Percentiles rank a stretch among this genome's conserved stretches.
Conservation (phyloP, 306 rosid species). For the Benincasa hispida region DNA sequence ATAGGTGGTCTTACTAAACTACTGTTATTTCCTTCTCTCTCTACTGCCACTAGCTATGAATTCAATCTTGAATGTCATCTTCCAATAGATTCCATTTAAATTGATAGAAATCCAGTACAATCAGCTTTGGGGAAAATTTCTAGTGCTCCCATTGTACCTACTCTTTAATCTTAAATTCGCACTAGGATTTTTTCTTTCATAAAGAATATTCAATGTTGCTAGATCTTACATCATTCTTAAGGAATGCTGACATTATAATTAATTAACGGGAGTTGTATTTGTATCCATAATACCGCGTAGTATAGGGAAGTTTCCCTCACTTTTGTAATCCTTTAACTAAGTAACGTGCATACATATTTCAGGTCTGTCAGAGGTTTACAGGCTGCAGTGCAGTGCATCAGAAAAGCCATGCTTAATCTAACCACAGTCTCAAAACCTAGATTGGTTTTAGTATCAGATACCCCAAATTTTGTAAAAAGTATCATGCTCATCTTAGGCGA, state of each 20-base stretch:
- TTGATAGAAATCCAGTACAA: neutral
- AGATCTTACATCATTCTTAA: neutral
- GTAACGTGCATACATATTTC: slow-evolving; percentile 19
- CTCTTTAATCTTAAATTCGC: neutral
- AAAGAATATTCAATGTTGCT: too few relatives aligned
- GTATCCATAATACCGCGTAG: neutral
- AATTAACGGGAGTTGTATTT: neutral
- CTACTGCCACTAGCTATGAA: slow-evolving; percentile 3
- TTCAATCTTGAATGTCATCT: neutral
- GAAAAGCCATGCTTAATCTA: slow-evolving; percentile 34
- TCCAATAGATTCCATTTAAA: neutral
- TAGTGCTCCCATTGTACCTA: neutral
- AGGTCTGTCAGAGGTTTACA: slow-evolving; percentile 69
- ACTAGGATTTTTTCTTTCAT: too few relatives aligned
- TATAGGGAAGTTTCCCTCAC: neutral
- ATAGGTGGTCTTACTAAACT: slow-evolving; percentile 43
- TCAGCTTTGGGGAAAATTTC: neutral
- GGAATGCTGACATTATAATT: neutral
- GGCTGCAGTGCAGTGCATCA: slow-evolving; percentile 64
- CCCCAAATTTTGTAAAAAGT: slow-evolving; percentile 56
- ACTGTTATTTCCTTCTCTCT: neutral
- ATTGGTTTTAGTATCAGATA: slow-evolving; percentile 79
- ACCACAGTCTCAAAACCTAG: slow-evolving; percentile 36
- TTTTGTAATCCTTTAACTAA: neutral
- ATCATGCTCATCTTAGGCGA: slow-evolving; percentile 39